Evolutionary conservation across 805 yeast genomes (phyloP).

Genomic region (Wickerhamiella sergipiensis): DNA sequence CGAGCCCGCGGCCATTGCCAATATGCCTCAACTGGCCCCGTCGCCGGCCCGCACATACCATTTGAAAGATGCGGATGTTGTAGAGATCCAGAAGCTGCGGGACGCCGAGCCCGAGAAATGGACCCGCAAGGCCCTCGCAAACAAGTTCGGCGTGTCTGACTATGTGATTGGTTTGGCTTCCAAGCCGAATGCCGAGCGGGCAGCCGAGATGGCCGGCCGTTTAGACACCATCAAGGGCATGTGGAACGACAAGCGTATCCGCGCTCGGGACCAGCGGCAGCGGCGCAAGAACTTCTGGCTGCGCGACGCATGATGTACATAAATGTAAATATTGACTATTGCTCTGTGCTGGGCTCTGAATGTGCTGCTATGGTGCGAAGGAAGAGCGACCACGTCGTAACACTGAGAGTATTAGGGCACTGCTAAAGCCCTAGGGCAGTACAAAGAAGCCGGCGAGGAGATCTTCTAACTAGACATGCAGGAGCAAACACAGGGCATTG

Average conservation of each 20-base stretch:
- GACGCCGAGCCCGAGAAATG: conserved; percentile 43
- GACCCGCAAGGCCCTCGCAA: conserved; percentile 50
- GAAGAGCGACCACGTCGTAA: too few relatives aligned
- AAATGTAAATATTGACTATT: not conserved
- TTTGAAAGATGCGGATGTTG: conserved; percentile 42
- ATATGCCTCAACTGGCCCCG: conserved; percentile 27
- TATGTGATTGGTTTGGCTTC: conserved; percentile 43
- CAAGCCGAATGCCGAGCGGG: conserved; percentile 25
- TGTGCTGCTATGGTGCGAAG: not conserved
- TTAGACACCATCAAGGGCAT: conserved; percentile 31
- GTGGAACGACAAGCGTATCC: conserved; percentile 36
- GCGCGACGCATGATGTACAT: conserved; percentile 32
- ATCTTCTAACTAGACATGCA: too few relatives aligned
- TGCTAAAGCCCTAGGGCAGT: too few relatives aligned
- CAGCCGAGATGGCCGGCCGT: conserved; percentile 34
- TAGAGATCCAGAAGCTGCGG: conserved; percentile 45
- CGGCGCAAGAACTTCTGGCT: conserved; percentile 54
- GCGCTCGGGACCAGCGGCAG: conserved; percentile 42
- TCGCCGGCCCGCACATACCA: conserved; percentile 35
- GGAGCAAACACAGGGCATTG: too few relatives aligned
- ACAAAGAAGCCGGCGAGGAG: too few relatives aligned
- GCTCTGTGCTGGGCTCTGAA: not conserved
- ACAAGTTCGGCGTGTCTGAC: conserved; percentile 40
- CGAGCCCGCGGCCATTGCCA: conserved; percentile 12
- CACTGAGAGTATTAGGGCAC: too few relatives aligned